A percentile compares a stretch with the other conserved stretches of the same genome.
phyloP scores from a whole-genome alignment of 371 early-diverging fungal genomes.

The Amoeboaphelidium protococcarum region DNA sequence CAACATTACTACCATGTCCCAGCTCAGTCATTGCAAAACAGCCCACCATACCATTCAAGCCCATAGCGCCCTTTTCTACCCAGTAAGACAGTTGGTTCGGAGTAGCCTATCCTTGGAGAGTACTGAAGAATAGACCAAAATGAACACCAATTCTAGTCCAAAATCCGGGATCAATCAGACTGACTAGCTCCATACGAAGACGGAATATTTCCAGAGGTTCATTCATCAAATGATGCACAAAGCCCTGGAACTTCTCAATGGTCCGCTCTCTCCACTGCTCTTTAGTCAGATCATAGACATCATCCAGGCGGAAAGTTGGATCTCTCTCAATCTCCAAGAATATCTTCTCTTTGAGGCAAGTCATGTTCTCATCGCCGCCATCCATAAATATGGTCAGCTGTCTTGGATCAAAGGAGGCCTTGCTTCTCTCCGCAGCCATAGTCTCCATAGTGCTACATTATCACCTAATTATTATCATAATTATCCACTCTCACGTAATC shows the following conservation, averaged over 20 bases:
- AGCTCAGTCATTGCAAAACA: slow-evolving; percentile 82
- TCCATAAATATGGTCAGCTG: slow-evolving; percentile 55
- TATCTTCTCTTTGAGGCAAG: slow-evolving; percentile 38
- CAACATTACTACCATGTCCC: slow-evolving; percentile 14
- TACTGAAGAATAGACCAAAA: slow-evolving; percentile 60
- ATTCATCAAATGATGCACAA: slow-evolving; percentile 41
- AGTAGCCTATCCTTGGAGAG: slow-evolving; percentile 62
- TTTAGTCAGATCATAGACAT: slow-evolving; percentile 39
- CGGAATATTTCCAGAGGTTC: slow-evolving; percentile 44
- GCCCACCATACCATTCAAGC: slow-evolving; percentile 47
- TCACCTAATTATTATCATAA: too few species aligned
- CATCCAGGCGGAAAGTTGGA: slow-evolving; percentile 51
- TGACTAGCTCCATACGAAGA: slow-evolving; percentile 50
- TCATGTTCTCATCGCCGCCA: slow-evolving; percentile 25
- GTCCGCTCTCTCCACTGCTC: slow-evolving; percentile 53
- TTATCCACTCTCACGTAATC: too few species aligned
- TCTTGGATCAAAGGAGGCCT: slow-evolving; percentile 40
- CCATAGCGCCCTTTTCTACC: slow-evolving; percentile 59
- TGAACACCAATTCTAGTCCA: slow-evolving; percentile 84
- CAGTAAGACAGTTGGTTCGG: slow-evolving; percentile 60
- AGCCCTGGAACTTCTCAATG: slow-evolving; percentile 21
- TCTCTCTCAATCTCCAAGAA: slow-evolving; percentile 70
- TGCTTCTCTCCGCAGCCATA: slow-evolving; percentile 34
- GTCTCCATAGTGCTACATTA: too few species aligned
- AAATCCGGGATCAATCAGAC: slow-evolving; percentile 56